phyloP scores from a whole-genome alignment of 1,139 yeast species.

The Yamadazyma sp. region DNA sequence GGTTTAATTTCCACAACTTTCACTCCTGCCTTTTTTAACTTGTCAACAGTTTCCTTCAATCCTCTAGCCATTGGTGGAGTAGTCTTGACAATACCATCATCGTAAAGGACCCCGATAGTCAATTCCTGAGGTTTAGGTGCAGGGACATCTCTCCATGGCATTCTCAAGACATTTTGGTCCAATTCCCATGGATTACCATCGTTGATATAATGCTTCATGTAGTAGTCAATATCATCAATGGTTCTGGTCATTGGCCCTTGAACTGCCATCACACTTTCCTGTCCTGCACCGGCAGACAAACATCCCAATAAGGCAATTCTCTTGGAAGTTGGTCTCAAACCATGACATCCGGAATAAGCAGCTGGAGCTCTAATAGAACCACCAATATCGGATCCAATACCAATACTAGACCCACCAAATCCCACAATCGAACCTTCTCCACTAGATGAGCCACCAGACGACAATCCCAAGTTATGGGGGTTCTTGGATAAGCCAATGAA shows the following conservation, averaged over 20 bases:
- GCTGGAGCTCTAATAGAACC: conserved; percentile 79
- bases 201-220: conserved; percentile 57
- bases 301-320: conserved; percentile 55
- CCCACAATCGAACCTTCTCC: conserved; percentile 75
- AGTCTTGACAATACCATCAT: conserved; percentile 36
- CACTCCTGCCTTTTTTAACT: conserved; percentile 32
- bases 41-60: conserved; percentile 25
- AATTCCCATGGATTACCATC: conserved; percentile 69
- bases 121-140: conserved; percentile 40
- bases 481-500: conserved; percentile 37
- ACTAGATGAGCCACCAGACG: conserved; percentile 67
- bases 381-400: conserved; percentile 78
- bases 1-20: conserved; percentile 49
- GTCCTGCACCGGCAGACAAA: conserved; percentile 55
- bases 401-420: conserved; percentile 64
- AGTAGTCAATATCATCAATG: conserved; percentile 62
- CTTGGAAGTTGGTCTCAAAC: conserved; percentile 67
- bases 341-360: conserved; percentile 66
- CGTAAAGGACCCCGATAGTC: conserved; percentile 41
- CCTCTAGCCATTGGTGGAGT: conserved; percentile 59
- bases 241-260: conserved; percentile 64
- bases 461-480: conserved; percentile 40
- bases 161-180: conserved; percentile 54
- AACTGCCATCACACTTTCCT: conserved; percentile 58
- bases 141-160: conserved; percentile 62